Base-by-base conservation (phyloP, 306 rosid species). In the Parietaria judaica region DNA sequence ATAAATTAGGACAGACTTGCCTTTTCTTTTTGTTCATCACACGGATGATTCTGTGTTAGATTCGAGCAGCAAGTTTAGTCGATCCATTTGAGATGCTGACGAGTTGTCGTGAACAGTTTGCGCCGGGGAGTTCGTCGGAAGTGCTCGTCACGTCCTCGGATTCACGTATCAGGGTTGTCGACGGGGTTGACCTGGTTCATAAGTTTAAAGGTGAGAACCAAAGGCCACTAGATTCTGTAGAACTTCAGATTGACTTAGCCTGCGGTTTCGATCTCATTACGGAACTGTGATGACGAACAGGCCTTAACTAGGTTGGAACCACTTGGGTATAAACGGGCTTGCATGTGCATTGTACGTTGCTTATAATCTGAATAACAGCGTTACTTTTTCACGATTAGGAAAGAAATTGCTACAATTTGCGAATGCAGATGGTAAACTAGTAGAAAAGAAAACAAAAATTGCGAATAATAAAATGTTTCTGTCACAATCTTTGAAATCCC, bases 101-200 rank as follows among this genome's bases (percentile, higher is more conserved):
- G 47, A 59, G 70, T 72, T 75, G 70, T 39, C 63, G 23, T 78
- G 60, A 70, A 80, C 95, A 94, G 99, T 94, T 94, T 84, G 89
- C 90, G 65, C 95, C 97, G 6, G 99, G 97, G 74, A 94, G 95
- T 79, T 86, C 94, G 49, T 79, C 97, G 44, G 99, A 94, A 71
- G 88, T 88, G 63, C 84, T 94, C 64, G 80, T 94, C 71, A 84
- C 99, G 14, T 88, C 97, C 60, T 95, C 99, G 56, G 99, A 94
- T 83, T 94, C 99, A 60, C 90, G 97, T 70, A 71, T 94, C 64
- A 86, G 99, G 78, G 84, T 88, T 59, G 95, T 88, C 61, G 95
- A 88, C 72, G 84, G 87, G 68, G 54, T 73, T 67, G 97, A 94
- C 60, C 80, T 88, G 76, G 87, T 88, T 66, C 90, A 86, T 67